These are phyloP conservation scores for Colletotrichum tofieldiae DNA, from an alignment of 2,329 filamentous ascomycete species.

Conservation along the genomic window DNA sequence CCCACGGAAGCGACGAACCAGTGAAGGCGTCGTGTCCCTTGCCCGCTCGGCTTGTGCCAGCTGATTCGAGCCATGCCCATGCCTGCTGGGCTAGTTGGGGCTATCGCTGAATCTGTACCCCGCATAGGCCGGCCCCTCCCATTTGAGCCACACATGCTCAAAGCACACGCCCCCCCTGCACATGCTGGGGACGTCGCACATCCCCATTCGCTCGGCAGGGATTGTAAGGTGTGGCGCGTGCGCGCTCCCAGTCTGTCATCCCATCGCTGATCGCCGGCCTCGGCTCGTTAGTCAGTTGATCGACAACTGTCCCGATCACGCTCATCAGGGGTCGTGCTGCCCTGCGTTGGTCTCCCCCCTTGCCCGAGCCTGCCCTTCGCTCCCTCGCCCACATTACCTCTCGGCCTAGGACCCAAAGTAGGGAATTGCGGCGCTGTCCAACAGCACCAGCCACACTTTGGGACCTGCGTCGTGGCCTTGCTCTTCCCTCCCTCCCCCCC, in stretches of 20 bases:
- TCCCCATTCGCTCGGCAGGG: slow-evolving; percentile 34
- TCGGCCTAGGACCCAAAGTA: slow-evolving; percentile 18
- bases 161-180: slow-evolving; percentile 3
- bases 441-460: slow-evolving; percentile 33
- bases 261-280: slow-evolving; percentile 43
- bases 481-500: slow-evolving; percentile 6
- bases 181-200: slow-evolving; percentile 8
- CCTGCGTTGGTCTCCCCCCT: slow-evolving; percentile 29
- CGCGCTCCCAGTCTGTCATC: slow-evolving; percentile 36
- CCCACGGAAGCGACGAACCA: slow-evolving; percentile 21
- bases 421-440: background rate
- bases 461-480: slow-evolving; percentile 6
- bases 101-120: slow-evolving; percentile 24
- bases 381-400: slow-evolving; percentile 1
- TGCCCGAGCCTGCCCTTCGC: slow-evolving; percentile 17
- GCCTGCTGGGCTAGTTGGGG: slow-evolving; percentile 4
- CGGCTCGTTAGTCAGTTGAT: slow-evolving; percentile 41
- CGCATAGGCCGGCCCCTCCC: slow-evolving; percentile 28
- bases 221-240: slow-evolving; percentile 36
- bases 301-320: slow-evolving; percentile 37
- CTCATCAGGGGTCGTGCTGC: slow-evolving; percentile 31
- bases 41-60: slow-evolving; percentile 26
- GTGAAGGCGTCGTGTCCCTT: slow-evolving; percentile 12
- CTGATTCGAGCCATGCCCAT: slow-evolving; percentile 30
- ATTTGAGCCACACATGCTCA: slow-evolving; percentile 28